Base-by-base conservation (phyloP, 1,284 basidiomycete species). In the Inonotus obliquus region DNA sequence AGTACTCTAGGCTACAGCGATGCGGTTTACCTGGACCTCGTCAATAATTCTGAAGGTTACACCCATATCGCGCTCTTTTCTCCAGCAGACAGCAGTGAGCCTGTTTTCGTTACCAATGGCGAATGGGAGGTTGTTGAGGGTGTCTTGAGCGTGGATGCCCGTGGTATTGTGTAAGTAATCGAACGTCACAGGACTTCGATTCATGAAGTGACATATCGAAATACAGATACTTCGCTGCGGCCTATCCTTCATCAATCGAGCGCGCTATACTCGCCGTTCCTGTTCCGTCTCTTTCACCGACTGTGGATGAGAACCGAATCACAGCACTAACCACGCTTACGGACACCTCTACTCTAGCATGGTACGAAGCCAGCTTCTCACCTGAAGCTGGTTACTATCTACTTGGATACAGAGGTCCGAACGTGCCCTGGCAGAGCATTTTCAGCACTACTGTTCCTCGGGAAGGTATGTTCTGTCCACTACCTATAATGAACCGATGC, bases 61-160 rank as follows among this genome's bases (percentile, higher is more conserved):
- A 89, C 92, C 68, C 95, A 97, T 70, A 86, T 97, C 68, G 95
- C 94, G 0, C 81, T 94, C 37, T 97, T 94, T 76, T 87, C 83
- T 63, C 88, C 93, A 1, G 83, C 89, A 2, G 82, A 81, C 66
- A 79, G 87, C 14, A 75, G 77, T 27, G 81, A 78, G 0, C 94
- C 94, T 1, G 79, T 77, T 37, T 98, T 94, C 79, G 77, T 98
- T 37, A 98, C 96, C 0, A 78, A 77, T 1, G 96, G 96, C 0
- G 72, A 85, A 35, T 98, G 95, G 95, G 96, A 99, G 73, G 91
- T 98, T 3, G 87, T 86, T 6, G 81, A 80, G 19, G 80, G 79
- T 4, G 87, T 98, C 60, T 76, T 84, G 59, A 89, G 83, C 1
- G 83, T 97, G 19, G 89, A 97, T 71, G 68, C 78, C 2, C 75